Evolutionary conservation across 176 grass and related monocot genomes (phyloP).

Genomic region (Microstegium vimineum): DNA sequence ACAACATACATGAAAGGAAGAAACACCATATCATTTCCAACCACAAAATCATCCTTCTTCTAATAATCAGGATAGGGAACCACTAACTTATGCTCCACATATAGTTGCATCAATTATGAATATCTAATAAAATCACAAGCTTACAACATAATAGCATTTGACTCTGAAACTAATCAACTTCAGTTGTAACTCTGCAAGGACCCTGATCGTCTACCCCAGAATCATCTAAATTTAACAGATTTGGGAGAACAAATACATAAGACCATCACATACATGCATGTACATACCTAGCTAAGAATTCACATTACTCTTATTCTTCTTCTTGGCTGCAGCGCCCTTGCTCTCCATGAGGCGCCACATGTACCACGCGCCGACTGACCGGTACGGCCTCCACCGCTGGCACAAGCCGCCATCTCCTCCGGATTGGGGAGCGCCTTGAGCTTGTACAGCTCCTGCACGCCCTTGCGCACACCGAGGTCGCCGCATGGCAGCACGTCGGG

Average conservation of each 20-base stretch:
- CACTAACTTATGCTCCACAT: slow-evolving; percentile 11
- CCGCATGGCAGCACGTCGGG: slow-evolving; percentile 60
- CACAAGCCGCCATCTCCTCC: slow-evolving; percentile 53
- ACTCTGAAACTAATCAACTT: background rate
- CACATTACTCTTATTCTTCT: slow-evolving; percentile 35
- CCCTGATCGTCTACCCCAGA: background rate
- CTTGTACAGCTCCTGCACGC: slow-evolving; percentile 56
- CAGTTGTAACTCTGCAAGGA: background rate
- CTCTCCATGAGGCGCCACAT: slow-evolving; percentile 70
- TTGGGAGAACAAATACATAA: background rate
- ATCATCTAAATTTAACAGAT: slow-evolving; percentile 22
- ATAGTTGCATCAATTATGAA: background rate
- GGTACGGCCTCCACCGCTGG: slow-evolving; percentile 49
- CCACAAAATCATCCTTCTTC: background rate
- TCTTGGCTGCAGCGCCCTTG: slow-evolving; percentile 34
- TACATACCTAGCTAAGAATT: slow-evolving; percentile 44
- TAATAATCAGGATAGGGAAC: background rate
- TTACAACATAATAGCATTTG: background rate
- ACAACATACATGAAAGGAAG: background rate
- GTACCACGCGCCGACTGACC: slow-evolving; percentile 68
- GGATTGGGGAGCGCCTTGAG: slow-evolving; percentile 48
- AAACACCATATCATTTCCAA: background rate
- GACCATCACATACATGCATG: slow-evolving; percentile 8
- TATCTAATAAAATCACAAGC: background rate
- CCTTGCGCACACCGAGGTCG: slow-evolving; percentile 70